Base-by-base conservation (phyloP, 148 eudicot genomes). In the Camellia japonica region DNA sequence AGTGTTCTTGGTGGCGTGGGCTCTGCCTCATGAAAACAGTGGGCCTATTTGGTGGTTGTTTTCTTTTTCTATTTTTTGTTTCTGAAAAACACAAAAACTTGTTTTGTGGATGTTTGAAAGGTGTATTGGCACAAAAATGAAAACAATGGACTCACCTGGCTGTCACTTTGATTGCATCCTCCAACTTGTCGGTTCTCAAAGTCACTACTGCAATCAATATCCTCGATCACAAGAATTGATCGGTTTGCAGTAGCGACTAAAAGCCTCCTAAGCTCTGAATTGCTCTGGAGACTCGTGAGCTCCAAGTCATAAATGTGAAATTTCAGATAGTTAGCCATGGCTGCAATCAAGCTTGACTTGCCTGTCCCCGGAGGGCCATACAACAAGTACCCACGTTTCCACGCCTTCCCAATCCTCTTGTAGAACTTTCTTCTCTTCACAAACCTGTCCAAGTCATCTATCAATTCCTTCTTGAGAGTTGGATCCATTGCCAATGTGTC, bases 291-390 rank as follows among this genome's bases (percentile, higher is more conserved):
- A 72, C 52, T 64, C 30, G 11, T 61, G 9, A 80, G 76, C 82
- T 80, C 68, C 55, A 78, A 54, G 71, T 82, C 84, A 60, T 82
- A 82, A 0, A 82, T 63, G 65, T 78, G 73, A 5, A 82, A 82
- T 38, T 72, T 82, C 16, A 82, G 44, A 38, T 82, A 82, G 38
- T 82, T 82, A 15, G 84, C 84, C 71, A 82, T 82, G 60, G 84
- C 84, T 0, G 84, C 84, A 46, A 82, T 77, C 72, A 82, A 64
- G 51, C 84, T 82, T 51, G 84, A 82, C 49, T 82, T 82, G 18
- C 84, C 84, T 0, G 84, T 82, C 20, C 84, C 84, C 0, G 84
- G 84, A 9, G 84, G 84, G 7, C 84, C 84, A 19, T 82, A 71
- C 76, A 82, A 52, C 80, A 82, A 63, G 64, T 82, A 82, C 46